Evolutionary conservation across 495 filamentous ascomycete genomes (phyloP), one percentile per base, ranked within the genome.

Genomic region (Alectoria sarmentosa): DNA sequence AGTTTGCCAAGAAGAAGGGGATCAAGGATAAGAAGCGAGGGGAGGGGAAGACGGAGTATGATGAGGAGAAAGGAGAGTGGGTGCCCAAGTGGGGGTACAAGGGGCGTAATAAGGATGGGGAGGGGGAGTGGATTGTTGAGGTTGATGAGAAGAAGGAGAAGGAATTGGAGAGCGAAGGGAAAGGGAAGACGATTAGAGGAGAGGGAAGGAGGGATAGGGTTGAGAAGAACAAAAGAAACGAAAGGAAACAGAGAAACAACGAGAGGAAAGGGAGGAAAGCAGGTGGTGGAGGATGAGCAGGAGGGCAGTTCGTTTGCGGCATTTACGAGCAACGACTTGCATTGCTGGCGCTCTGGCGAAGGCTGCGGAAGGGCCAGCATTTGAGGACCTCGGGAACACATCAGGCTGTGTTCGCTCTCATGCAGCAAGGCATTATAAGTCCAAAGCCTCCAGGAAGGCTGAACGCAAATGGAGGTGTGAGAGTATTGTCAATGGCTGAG

Each of bases 11-110:
- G 77, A 96, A 93, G 83, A 94, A 96, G 78, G 95, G 94, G 37
- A 97, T 98, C 73, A 82, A 79, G 70, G 79, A 88, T 77, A 80
- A 86, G 67, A 91, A 91, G 80, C 86, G 85, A 73, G 80, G 83
- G 71, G 76, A 76, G 36, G 80, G 82, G 65, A 91, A 96, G 74
- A 78, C 88, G 69, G 83, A 88, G 49, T 96, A 88, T 74, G 89
- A 97, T 75, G 91, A 96, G 77, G 84, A 76, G 61, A 91, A 80
- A 34, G 88, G 89, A 57, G 89, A 95, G 73, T 97, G 90, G 88
- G 89, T 92, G 63, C 88, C 90, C 55, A 88, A 87, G 75, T 98
- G 92, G 90, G 94, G 94, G 2, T 96, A 95, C 77, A 91, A 92
- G 79, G 95, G 92, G 57, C 89, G 88, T 74, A 94, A 93, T 74